Conservation (phyloP, 2,329 filamentous ascomycete species). For the Aspergillus brasiliensis region DNA sequence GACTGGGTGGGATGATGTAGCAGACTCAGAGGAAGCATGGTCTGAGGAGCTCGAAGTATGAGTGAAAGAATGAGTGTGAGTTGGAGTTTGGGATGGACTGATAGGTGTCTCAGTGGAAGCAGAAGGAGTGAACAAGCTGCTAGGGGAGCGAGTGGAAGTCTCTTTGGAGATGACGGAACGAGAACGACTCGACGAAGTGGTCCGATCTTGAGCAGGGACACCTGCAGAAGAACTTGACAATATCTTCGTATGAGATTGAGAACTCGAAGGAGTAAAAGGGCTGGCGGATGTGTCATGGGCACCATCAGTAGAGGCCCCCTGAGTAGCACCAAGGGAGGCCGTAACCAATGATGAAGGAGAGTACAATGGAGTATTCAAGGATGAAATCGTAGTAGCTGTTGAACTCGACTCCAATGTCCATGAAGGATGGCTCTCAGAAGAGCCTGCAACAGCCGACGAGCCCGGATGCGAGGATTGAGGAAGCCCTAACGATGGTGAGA, state of each 20-base stretch:
- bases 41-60: background rate
- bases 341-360: background rate
- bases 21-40: background rate
- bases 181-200: background rate
- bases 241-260: background rate
- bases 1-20: background rate
- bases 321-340: background rate
- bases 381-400: background rate
- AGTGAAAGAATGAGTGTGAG: background rate
- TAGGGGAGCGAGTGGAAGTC: background rate
- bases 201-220: background rate
- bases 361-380: background rate
- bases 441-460: background rate
- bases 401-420: background rate
- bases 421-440: background rate
- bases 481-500: background rate
- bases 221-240: background rate
- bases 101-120: background rate
- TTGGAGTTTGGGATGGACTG: background rate
- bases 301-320: background rate
- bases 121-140: background rate
- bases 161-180: background rate
- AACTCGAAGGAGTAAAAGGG: background rate
- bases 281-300: background rate
- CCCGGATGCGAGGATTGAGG: background rate